Base-by-base conservation (phyloP, 345 rosid species). In the Lagerstroemia speciosa region DNA sequence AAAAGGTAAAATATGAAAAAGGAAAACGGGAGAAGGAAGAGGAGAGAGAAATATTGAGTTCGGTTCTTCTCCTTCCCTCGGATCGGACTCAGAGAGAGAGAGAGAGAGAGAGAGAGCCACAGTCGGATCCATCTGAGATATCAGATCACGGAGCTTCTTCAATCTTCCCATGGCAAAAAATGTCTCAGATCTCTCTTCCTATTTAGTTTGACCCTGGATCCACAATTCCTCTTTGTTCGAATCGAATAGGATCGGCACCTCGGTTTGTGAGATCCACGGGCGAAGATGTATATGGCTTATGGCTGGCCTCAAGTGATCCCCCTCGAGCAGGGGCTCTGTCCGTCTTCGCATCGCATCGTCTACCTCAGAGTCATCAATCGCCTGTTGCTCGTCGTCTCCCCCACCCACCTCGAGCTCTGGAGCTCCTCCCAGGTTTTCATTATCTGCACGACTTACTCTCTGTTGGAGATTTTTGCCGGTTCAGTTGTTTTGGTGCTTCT, bases 291-390 rank as follows among this genome's bases (percentile, higher is more conserved):
- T 75, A 89, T 89, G 97, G 90, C 95, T 37, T 94, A 91, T 53
- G 99, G 99, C 73, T 94, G 92, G 94, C 99, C 98, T 63, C 99
- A 94, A 84, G 96, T 94, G 81, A 89, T 94, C 66, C 93, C 93
- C 24, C 76, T 94, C 38, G 87, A 87, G 43, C 78, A 80, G 52
- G 93, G 89, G 38, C 69, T 67, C 1, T 87, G 87, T 73, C 88
- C 91, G 9, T 82, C 96, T 63, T 89, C 97, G 50, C 95, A 89
- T 71, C 80, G 77, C 64, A 76, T 88, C 76, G 78, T 94, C 41
- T 94, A 80, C 78, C 83, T 94, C 68, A 94, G 85, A 75, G 75
- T 89, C 82, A 76, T 76, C 67, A 85, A 87, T 29, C 83, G 84
- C 58, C 71, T 88, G 69, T 70, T 91, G 75, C 93, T 94, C 2